Evolutionary conservation across 1,284 basidiomycete genomes (phyloP).

Genomic region (Veloboletus limbatus): DNA sequence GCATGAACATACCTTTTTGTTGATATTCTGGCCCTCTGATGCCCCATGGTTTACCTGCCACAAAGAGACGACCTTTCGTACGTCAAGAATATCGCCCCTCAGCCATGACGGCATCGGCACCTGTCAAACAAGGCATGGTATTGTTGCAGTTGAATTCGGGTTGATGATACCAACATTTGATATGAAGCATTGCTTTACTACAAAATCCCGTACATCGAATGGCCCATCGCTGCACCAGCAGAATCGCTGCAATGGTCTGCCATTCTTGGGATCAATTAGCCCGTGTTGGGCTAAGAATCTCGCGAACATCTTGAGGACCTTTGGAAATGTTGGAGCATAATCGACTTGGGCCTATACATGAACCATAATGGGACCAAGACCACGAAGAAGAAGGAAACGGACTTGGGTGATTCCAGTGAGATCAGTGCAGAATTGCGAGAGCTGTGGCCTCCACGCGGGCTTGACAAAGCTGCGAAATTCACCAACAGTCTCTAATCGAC

Average conservation of each 20-base stretch:
- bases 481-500: constrained; percentile 62
- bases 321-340: constrained; percentile 70
- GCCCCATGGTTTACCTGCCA: constrained; percentile 34
- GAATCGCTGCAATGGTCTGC: constrained; percentile 55
- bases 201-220: constrained; percentile 82
- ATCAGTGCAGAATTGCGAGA: constrained; percentile 81
- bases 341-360: constrained; percentile 74
- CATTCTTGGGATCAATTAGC: constrained; percentile 57
- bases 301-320: constrained; percentile 63
- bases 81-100: constrained; percentile 66
- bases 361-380: constrained; percentile 3
- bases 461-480: constrained; percentile 88
- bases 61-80: constrained; percentile 55
- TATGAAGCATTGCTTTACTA: constrained; percentile 85
- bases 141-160: constrained; percentile 24
- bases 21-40: constrained; percentile 23
- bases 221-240: constrained; percentile 82
- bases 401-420: constrained; percentile 95
- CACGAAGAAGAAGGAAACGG: constrained; percentile 24
- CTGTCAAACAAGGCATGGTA: constrained; percentile 37
- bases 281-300: constrained; percentile 68
- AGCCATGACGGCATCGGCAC: constrained; percentile 68
- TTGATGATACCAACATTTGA: constrained; percentile 55
- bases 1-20: constrained; percentile 24
- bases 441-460: constrained; percentile 80